These are phyloP conservation scores for Aspergillus pseudoglaucus DNA, from an alignment of 2,329 filamentous ascomycete species.

Conservation along the genomic window DNA sequence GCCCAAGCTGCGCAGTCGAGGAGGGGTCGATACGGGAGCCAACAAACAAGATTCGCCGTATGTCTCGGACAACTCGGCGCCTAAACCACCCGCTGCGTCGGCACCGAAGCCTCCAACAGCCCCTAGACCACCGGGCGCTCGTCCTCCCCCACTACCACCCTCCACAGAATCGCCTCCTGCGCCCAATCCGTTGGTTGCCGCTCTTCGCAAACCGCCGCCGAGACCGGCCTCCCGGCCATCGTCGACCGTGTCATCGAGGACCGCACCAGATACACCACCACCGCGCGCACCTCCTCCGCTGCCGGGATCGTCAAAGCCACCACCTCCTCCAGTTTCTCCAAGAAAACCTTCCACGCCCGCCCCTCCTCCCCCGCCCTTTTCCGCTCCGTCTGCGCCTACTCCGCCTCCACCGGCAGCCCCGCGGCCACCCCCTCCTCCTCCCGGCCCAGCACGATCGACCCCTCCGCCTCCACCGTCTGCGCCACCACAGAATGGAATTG, in stretches of 20 bases:
- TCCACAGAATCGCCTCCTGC: slow-evolving; percentile 44
- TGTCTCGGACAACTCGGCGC: slow-evolving; percentile 67
- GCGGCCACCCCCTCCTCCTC: slow-evolving; percentile 37
- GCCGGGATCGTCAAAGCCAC: slow-evolving; percentile 38
- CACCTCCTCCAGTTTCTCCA: slow-evolving; percentile 50
- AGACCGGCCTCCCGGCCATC: slow-evolving; percentile 50
- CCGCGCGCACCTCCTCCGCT: slow-evolving; percentile 64
- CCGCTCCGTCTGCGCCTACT: slow-evolving; percentile 39
- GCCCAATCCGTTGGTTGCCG: slow-evolving; percentile 47
- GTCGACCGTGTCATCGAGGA: slow-evolving; percentile 51
- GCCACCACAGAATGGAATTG: slow-evolving; percentile 32
- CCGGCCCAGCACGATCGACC: slow-evolving; percentile 38
- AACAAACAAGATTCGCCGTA: slow-evolving; percentile 62
- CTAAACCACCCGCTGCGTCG: slow-evolving; percentile 47
- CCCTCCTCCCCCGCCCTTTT: slow-evolving; percentile 38
- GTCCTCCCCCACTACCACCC: slow-evolving; percentile 41
- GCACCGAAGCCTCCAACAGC: slow-evolving; percentile 48
- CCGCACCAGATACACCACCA: slow-evolving; percentile 31
- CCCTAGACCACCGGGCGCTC: slow-evolving; percentile 51
- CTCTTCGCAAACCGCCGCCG: slow-evolving; percentile 53
- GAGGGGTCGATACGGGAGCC: slow-evolving; percentile 70
- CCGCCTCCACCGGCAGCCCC: slow-evolving; percentile 36
- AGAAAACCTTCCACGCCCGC: slow-evolving; percentile 52
- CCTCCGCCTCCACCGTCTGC: slow-evolving; percentile 40
- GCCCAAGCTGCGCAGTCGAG: slow-evolving; percentile 88